A percentile compares a stretch with the other conserved stretches of the same genome.
Conservation (phyloP, 352 stramenopile species). For the Globisporangium cederbergense region DNA sequence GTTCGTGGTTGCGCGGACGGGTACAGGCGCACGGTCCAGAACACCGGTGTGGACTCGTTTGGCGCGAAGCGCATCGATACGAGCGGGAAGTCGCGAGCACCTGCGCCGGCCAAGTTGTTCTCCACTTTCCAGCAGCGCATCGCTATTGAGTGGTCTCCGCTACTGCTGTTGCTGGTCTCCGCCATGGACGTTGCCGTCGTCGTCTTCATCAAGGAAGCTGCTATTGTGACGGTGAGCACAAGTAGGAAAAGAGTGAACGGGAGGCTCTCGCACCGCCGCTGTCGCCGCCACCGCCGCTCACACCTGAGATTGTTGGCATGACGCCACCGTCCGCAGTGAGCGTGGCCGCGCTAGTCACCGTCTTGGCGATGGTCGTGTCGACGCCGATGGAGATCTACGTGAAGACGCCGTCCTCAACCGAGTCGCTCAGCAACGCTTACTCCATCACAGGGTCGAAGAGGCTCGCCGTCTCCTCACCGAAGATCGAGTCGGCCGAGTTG, state of each 20-base stretch:
- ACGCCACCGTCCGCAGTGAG: too few relatives aligned
- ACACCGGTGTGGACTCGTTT: conserved; percentile 36
- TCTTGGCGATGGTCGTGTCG: too few relatives aligned
- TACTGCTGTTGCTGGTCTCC: neutral
- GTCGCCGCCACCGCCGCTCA: too few relatives aligned
- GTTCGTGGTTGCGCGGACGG: conserved; percentile 27
- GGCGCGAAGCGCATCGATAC: conserved; percentile 31
- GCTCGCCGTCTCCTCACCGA: too few relatives aligned
- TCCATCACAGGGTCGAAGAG: too few relatives aligned
- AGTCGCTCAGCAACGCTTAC: too few relatives aligned
- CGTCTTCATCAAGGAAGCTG: neutral
- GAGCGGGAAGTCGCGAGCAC: conserved; percentile 24
- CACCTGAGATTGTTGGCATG: too few relatives aligned
- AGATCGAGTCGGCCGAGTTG: too few relatives aligned
- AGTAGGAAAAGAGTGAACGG: neutral
- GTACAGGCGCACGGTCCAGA: conserved; percentile 40
- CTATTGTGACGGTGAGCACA: neutral
- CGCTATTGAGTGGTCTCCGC: neutral
- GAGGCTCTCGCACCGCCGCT: neutral
- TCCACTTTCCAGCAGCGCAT: conserved; percentile 42
- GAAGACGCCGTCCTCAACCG: too few relatives aligned
- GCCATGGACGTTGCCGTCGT: neutral
- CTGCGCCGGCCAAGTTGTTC: conserved; percentile 6
- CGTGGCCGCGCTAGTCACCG: too few relatives aligned
- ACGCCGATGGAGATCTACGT: too few relatives aligned